Evolutionary conservation across 768 basidiomycete genomes (phyloP).

Genomic region (Termitomyces sp.): DNA sequence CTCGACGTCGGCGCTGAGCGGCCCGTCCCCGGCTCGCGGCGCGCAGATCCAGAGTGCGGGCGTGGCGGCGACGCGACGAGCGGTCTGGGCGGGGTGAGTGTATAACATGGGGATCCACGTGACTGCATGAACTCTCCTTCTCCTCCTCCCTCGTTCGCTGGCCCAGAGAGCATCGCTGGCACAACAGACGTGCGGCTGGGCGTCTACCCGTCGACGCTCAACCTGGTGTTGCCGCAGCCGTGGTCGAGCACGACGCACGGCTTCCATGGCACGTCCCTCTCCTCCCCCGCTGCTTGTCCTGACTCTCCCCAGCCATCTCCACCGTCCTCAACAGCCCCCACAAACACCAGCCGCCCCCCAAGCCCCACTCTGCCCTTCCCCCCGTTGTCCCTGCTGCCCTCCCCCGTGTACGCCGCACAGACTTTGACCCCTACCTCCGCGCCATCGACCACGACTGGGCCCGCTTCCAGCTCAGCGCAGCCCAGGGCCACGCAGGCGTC

Average conservation of each 20-base stretch:
- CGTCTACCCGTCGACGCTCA: constrained; percentile 42
- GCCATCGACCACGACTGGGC: constrained; percentile 76
- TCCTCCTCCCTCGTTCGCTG: no score
- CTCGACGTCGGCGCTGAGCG: constrained; percentile 75
- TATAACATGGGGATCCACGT: constrained; percentile 32
- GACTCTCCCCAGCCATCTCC: constrained; percentile 65
- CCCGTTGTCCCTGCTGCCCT: constrained; percentile 67
- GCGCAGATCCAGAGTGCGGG: constrained; percentile 67
- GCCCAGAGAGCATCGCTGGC: constrained; percentile 63
- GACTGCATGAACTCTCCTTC: neutral
- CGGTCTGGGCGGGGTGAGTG: constrained; percentile 44
- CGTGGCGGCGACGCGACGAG: constrained; percentile 16
- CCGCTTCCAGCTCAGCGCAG: constrained; percentile 49
- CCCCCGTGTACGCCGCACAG: constrained; percentile 73
- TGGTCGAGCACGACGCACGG: constrained; percentile 84
- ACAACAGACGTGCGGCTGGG: constrained; percentile 59
- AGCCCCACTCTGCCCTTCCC: constrained; percentile 78
- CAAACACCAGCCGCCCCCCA: constrained; percentile 78
- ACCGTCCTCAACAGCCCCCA: constrained; percentile 91
- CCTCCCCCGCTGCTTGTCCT: neutral
- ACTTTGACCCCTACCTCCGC: constrained; percentile 79
- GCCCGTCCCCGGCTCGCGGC: constrained; percentile 15
- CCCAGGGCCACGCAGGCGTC: constrained; percentile 31
- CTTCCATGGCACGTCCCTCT: constrained; percentile 67
- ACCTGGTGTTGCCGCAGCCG: constrained; percentile 49